Conservation (phyloP, 2,329 filamentous ascomycete genomes). For the Ascocoryne sarcoides region DNA sequence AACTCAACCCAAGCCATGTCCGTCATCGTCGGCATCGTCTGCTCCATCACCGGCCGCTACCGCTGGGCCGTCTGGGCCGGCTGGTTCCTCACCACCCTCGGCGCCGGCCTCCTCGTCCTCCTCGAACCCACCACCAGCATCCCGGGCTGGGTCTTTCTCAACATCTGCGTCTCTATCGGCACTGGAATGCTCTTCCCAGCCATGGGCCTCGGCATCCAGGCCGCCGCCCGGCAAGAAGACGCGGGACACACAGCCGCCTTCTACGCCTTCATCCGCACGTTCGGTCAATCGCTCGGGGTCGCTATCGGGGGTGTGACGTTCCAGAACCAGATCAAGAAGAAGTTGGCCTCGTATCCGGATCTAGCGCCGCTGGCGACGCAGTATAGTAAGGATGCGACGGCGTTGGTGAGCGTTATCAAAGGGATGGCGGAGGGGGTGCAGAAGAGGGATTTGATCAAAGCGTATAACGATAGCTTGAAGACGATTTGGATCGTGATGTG, state of each 20-base stretch:
- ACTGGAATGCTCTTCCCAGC: constrained; percentile 56
- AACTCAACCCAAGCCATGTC: constrained; percentile 53
- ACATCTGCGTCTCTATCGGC: constrained; percentile 50
- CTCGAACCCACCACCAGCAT: constrained; percentile 42
- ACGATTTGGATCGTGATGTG: constrained; percentile 49
- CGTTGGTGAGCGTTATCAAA: constrained; percentile 22
- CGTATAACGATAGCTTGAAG: constrained; percentile 45
- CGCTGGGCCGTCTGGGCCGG: constrained; percentile 46
- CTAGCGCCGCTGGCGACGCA: constrained; percentile 18
- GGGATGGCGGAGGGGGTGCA: constrained; percentile 25
- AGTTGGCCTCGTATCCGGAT: constrained; percentile 17
- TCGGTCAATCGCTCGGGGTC: constrained; percentile 58
- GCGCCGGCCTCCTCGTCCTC: constrained; percentile 45
- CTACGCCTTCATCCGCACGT: constrained; percentile 57
- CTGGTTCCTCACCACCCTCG: constrained; percentile 50
- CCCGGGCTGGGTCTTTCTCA: constrained; percentile 50
- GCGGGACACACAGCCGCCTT: constrained; percentile 54
- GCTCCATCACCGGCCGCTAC: constrained; percentile 49
- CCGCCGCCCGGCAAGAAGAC: constrained; percentile 45
- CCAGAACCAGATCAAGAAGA: constrained; percentile 44
- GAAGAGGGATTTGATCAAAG: constrained; percentile 38
- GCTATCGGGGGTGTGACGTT: constrained; percentile 61
- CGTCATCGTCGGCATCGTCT: constrained; percentile 44
- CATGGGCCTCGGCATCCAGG: constrained; percentile 56
- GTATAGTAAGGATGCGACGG: constrained; percentile 26